These are phyloP conservation scores for Elongisporangium anandrum DNA, from an alignment of 352 stramenopile species.

Conservation along the genomic window DNA sequence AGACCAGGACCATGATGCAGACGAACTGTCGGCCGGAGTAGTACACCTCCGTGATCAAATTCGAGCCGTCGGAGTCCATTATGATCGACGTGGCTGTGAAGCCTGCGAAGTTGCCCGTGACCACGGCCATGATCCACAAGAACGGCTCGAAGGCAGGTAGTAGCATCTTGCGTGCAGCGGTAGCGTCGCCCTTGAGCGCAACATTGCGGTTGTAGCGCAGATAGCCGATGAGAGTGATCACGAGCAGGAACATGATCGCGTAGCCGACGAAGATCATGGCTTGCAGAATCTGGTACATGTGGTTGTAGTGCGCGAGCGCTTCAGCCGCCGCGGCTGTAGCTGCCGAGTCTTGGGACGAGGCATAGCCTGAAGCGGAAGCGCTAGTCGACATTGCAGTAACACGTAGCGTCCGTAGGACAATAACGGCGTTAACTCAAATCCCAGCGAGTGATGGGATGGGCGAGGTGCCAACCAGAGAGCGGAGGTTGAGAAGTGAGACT, in stretches of 20 bases:
- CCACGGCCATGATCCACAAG: constrained; percentile 24
- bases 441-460: not conserved
- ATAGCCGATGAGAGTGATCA: constrained; percentile 28
- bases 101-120: constrained; percentile 16
- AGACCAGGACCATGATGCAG: constrained; percentile 30
- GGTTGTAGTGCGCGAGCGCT: not conserved
- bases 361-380: not conserved
- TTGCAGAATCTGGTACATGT: constrained; percentile 39
- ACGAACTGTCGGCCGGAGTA: constrained; percentile 38
- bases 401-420: not conserved
- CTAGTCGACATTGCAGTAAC: not conserved
- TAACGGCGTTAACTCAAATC: not conserved
- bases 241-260: constrained; percentile 53
- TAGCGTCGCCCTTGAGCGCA: constrained; percentile 22
- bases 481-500: not conserved
- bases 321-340: too few species aligned
- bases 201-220: constrained; percentile 24
- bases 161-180: constrained; percentile 28
- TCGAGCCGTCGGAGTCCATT: constrained; percentile 6
- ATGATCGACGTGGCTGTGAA: constrained; percentile 6
- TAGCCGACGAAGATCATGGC: constrained; percentile 48
- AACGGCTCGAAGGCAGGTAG: constrained; percentile 37
- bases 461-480: not conserved
- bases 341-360: not conserved
- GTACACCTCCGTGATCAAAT: constrained; percentile 15